Evolutionary conservation across 139 green algal species (phyloP), one percentile per base, ranked within the genome.

Genomic region (Mychonastes homosphaera): DNA sequence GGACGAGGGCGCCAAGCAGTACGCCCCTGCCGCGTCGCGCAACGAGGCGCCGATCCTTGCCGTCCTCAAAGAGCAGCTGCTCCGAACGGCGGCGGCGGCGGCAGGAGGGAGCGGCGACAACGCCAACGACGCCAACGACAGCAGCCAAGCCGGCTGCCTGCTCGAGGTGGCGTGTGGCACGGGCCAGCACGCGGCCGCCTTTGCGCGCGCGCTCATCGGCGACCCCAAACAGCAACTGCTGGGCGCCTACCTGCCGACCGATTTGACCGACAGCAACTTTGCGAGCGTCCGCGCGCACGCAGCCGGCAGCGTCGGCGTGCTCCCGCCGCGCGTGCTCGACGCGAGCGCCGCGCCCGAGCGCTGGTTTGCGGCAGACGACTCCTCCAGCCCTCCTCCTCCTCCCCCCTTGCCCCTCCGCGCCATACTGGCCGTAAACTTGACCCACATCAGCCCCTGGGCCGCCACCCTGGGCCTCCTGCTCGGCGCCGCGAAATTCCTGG

Each of bases 381-480:
- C 33, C 47, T 23, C 35, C 13, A 52, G n/a, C 18, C 54, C 26
- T 15, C 2, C 10, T 8, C 3, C n/a, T 19, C 8, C 2, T 15
- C 29, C 8, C 32, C 24, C 33, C 9, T 47, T 36, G n/a, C 36
- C 16, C 7, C 26, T 2, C 21, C 27, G 29, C 3, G 58, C 41
- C 23, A 52, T 82, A 1, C 3, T 79, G 23, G 65, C 45, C 35
- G 54, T 67, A 41, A 84, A 81, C 61, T 70, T 81, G 73, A 67
- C 41, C 24, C 78, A 86, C 67, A 86, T 86, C 49, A 62, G 44
- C 0, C 76, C 78, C 0, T 73, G 64, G 63, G 45, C 28, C 13
- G 69, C 62, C 4, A 86, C 76, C 0, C 26, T 48, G 16, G 78
- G 78, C 0, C 53, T 86, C 32, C 23, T 84, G 21, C 2, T 3